Conservation (phyloP, 2,329 filamentous ascomycete genomes). For the Phialocephala subalpina region DNA sequence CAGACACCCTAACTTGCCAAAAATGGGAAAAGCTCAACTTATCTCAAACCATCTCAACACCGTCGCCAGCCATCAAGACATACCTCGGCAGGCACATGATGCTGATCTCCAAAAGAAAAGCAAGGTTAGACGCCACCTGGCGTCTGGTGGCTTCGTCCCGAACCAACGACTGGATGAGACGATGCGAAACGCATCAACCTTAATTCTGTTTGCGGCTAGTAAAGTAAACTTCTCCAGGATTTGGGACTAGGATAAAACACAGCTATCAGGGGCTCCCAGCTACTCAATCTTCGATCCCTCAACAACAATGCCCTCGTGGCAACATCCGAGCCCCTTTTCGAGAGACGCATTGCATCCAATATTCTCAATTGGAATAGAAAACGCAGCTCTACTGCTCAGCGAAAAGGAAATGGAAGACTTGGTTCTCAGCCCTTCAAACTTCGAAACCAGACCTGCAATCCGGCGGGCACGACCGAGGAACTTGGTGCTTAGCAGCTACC, state of each 20-base stretch:
- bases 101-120: neutral
- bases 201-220: constrained; percentile 2
- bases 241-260: neutral
- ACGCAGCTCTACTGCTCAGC: neutral
- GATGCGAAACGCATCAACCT: neutral
- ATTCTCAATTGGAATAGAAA: neutral
- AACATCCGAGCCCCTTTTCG: neutral
- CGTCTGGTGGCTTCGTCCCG: neutral
- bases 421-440: neutral
- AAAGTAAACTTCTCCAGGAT: neutral
- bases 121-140: neutral
- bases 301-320: neutral
- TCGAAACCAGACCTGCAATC: neutral
- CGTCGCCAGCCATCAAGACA: neutral
- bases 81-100: neutral
- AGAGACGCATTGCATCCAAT: neutral
- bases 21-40: neutral
- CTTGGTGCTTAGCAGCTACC: neutral
- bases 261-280: neutral
- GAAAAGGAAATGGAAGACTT: neutral
- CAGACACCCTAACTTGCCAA: neutral
- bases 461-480: neutral
- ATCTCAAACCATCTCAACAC: constrained; percentile 1
- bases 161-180: constrained; percentile 8
- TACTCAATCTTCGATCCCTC: neutral